Base-by-base conservation (phyloP, 2,329 filamentous ascomycete genomes). In the Calonectria montana region DNA sequence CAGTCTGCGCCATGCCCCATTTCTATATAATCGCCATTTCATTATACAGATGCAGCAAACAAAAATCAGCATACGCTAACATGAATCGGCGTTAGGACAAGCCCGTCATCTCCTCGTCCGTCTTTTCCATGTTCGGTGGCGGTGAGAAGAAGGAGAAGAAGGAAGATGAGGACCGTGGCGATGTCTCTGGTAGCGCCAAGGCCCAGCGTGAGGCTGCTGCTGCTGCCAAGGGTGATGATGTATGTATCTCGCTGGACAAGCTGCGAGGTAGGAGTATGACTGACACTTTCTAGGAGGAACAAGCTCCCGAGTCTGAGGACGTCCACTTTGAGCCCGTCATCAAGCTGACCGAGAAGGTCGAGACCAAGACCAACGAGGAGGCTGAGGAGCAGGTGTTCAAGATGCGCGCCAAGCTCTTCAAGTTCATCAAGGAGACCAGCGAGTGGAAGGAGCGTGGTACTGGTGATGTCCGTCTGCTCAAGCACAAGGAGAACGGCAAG, bases 371-470 rank as follows among this genome's bases (percentile, higher is more conserved):
- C 85, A 97, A 98, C 88, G 97, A 99, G 87, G 97, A 99, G 89
- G 91, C 93, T 55, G 97, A 99, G 89, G 96, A 98, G 88, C 94
- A 98, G 88, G 89, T 92, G 45, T 99, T 98, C 92, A 98, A 98
- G 93, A 98, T 98, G 96, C 94, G 97, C 81, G 97, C 97, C 83
- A 99, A 99, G 91, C 93, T 99, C 77, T 99, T 99, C 93, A 96
- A 96, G 88, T 99, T 98, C 84, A 93, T 98, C 86, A 91, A 94
- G 80, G 95, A 98, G 66, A 91, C 90, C 80, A 93, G 93, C 85
- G 97, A 98, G 89, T 99, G 97, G 97, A 99, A 98, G 91, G 97
- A 99, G 92, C 94, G 97, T 83, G 97, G 97, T 77, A 98, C 97
- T 76, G 97, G 97, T 80, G 96, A 98, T 81, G 96, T 98, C 76